Percentiles rank a stretch among this genome's conserved stretches.
phyloP scores from a whole-genome alignment of 1,139 yeast genomes.

The Kodamaea anthophila region DNA sequence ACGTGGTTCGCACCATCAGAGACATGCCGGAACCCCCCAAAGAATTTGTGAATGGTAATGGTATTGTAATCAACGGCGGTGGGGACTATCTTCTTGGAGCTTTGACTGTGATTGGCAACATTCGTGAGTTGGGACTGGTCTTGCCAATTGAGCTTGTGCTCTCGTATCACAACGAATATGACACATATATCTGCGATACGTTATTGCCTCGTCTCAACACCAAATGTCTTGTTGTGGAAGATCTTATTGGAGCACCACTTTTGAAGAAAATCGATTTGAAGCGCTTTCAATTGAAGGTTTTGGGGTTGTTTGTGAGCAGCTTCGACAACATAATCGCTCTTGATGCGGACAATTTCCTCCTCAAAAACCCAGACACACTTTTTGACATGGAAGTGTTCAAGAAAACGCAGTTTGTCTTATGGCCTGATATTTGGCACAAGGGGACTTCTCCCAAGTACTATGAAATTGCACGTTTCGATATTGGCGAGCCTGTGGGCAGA shows the following conservation, averaged over 20 bases:
- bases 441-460: conserved; percentile 14
- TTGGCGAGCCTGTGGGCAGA: conserved; percentile 15
- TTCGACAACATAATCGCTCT: conserved; percentile 18
- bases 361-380: conserved; percentile 16
- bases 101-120: conserved; percentile 14
- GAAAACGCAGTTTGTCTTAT: conserved; percentile 13
- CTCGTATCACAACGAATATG: conserved; percentile 15
- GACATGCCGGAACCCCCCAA: conserved; percentile 12
- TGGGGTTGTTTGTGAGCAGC: conserved; percentile 16
- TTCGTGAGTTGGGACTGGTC: conserved; percentile 15
- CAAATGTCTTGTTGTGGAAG: conserved; percentile 27
- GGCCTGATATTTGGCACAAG: conserved; percentile 23
- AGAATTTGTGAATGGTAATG: conserved; percentile 11
- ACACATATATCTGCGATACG: conserved; percentile 14
- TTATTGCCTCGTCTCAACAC: conserved; percentile 15
- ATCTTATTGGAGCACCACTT: conserved; percentile 26
- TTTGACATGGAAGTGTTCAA: conserved; percentile 12
- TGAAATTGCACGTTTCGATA: conserved; percentile 15
- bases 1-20: conserved; percentile 9
- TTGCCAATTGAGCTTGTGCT: conserved; percentile 16
- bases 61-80: conserved; percentile 16
- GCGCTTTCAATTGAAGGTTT: conserved; percentile 16
- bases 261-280: conserved; percentile 12
- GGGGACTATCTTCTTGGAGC: conserved; percentile 16
- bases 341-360: conserved; percentile 20